phyloP scores from a whole-genome alignment of 202 grass and related monocot species.

The Panicum hallii region DNA sequence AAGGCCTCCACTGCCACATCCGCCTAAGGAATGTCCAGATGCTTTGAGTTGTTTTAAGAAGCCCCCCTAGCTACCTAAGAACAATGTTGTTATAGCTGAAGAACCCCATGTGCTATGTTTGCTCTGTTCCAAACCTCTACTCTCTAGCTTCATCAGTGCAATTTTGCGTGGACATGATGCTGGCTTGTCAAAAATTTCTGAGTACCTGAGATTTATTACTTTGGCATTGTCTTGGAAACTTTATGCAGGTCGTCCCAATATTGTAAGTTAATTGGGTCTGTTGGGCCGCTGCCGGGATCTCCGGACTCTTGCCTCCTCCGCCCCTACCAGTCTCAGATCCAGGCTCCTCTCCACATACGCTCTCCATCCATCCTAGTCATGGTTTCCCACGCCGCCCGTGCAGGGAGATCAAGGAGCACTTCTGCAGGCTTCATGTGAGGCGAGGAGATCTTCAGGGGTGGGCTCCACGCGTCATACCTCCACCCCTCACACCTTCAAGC shows the following conservation, averaged over 20 bases:
- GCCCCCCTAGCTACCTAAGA: background rate
- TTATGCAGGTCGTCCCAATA: background rate
- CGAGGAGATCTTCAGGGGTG: too few species aligned
- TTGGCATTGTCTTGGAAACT: background rate
- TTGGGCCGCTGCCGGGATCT: too few species aligned
- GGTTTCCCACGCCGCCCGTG: too few species aligned
- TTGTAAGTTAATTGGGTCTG: too few species aligned
- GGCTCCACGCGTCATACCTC: too few species aligned
- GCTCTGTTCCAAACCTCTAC: conserved; percentile 27
- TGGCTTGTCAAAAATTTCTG: conserved; percentile 1
- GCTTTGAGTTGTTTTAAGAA: conserved; percentile 1
- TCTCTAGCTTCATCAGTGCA: conserved; percentile 36
- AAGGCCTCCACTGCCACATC: conserved; percentile 35
- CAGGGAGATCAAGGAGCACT: too few species aligned
- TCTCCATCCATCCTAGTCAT: too few species aligned
- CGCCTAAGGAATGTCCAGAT: conserved; percentile 30
- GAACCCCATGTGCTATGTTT: conserved; percentile 29
- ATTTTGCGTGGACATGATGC: conserved; percentile 45
- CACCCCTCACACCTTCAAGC: too few species aligned
- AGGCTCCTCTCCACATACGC: too few species aligned
- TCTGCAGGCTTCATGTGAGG: too few species aligned
- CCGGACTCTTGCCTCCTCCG: too few species aligned
- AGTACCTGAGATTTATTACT: background rate
- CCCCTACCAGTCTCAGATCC: too few species aligned
- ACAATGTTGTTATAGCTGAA: conserved; percentile 43